phyloP scores from a whole-genome alignment of 192 early-diverging fungal genomes.

The Phycomyces blakesleeanus region DNA sequence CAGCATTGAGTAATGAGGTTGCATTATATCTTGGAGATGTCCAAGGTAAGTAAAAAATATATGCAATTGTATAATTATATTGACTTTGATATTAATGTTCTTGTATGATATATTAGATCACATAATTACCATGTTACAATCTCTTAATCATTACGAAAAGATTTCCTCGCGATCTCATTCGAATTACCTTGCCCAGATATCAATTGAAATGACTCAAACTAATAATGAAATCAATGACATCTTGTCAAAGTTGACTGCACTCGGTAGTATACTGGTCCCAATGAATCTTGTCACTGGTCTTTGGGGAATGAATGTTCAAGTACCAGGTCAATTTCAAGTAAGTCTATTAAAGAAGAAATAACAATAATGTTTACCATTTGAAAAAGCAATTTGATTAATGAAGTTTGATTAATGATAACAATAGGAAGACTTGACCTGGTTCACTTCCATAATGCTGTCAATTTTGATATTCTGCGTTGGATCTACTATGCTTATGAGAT shows the following conservation, averaged over 20 bases:
- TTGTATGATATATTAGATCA: slow-evolving; percentile 62
- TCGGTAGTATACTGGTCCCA: slow-evolving; percentile 55
- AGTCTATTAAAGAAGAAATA: too few relatives aligned
- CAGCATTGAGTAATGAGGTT: slow-evolving; percentile 52
- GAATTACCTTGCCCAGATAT: slow-evolving; percentile 75
- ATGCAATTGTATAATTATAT: slow-evolving; percentile 3
- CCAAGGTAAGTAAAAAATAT: slow-evolving; percentile 35
- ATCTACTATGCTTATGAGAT: slow-evolving; percentile 28
- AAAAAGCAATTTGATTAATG: too few relatives aligned
- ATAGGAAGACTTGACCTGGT: slow-evolving; percentile 29
- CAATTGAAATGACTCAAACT: slow-evolving; percentile 65
- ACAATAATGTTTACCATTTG: too few relatives aligned
- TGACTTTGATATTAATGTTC: neutral
- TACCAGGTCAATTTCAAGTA: slow-evolving; percentile 51
- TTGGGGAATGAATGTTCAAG: slow-evolving; percentile 66
- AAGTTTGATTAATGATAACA: too few relatives aligned
- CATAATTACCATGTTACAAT: slow-evolving; percentile 75
- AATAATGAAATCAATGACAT: slow-evolving; percentile 57
- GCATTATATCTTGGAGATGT: slow-evolving; percentile 78
- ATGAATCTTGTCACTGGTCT: slow-evolving; percentile 63
- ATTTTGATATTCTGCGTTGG: slow-evolving; percentile 32
- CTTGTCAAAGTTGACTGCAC: slow-evolving; percentile 46
- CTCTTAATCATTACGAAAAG: slow-evolving; percentile 73
- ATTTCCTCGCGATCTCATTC: slow-evolving; percentile 68
- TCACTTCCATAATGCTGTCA: slow-evolving; percentile 25